Evolutionary conservation across 1,284 basidiomycete genomes (phyloP).

Genomic region (Exobasidium rhododendri): DNA sequence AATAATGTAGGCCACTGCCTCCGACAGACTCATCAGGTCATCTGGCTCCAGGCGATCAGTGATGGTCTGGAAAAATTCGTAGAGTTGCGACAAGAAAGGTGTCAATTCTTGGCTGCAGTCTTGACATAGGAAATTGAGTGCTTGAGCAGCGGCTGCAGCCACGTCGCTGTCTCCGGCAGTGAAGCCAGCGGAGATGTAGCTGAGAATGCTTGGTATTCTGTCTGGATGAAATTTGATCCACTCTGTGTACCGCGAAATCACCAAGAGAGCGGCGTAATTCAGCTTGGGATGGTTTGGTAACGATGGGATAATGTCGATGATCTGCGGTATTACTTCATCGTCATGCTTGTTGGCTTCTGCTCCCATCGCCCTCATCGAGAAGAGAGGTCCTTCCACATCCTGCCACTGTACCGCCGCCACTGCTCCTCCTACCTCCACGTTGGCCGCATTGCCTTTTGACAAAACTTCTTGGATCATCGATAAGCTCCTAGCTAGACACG

Average conservation of each 20-base stretch:
- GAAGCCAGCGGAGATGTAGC: slow-evolving; percentile 89
- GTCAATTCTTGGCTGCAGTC: slow-evolving; percentile 87
- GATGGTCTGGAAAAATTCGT: slow-evolving; percentile 77
- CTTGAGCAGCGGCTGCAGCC: slow-evolving; percentile 88
- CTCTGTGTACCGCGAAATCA: slow-evolving; percentile 92
- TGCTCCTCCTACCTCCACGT: slow-evolving; percentile 25
- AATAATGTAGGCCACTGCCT: slow-evolving; percentile 92
- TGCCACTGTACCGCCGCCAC: slow-evolving; percentile 66
- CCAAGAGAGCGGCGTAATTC: slow-evolving; percentile 89
- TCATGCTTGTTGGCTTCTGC: slow-evolving; percentile 83
- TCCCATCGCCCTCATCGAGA: slow-evolving; percentile 97
- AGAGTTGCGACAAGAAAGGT: slow-evolving; percentile 84
- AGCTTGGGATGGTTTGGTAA: slow-evolving; percentile 87
- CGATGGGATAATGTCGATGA: slow-evolving; percentile 88
- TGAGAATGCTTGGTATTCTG: slow-evolving; percentile 79
- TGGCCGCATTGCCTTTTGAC: slow-evolving; percentile 37
- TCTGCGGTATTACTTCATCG: slow-evolving; percentile 81
- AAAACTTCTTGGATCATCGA: slow-evolving; percentile 75
- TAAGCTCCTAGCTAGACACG: slow-evolving; percentile 77
- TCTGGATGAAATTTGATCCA: slow-evolving; percentile 90
- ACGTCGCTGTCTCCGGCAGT: slow-evolving; percentile 64
- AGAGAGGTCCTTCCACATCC: slow-evolving; percentile 93
- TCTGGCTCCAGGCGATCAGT: slow-evolving; percentile 76
- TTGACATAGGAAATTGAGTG: slow-evolving; percentile 92
- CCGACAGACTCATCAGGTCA: slow-evolving; percentile 85